Base-by-base conservation (phyloP, 2,329 filamentous ascomycete genomes). In the Calonectria multiphialidica region DNA sequence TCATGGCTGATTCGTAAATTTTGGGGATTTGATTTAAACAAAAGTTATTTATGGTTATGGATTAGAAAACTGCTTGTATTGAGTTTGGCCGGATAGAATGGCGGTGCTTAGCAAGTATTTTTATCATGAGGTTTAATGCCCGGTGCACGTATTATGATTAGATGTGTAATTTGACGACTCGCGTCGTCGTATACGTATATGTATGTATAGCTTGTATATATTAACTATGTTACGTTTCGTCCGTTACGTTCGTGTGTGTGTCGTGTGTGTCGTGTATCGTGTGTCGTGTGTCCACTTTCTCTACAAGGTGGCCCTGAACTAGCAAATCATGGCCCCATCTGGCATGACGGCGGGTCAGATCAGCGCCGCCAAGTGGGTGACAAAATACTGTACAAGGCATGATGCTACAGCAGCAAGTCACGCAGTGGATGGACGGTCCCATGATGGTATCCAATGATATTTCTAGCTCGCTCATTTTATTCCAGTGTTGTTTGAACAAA, bases 1-100 rank as follows among this genome's bases (percentile, higher is more conserved):
- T 98, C 84, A 93, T 99, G 94, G 81, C 81, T 76, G 79, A 81
- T 66, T 81, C 77, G 65, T 83, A 80, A 63, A 67, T 53, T 66
- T 53, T 61, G 70, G 30, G 74, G 59, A 37, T 30, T 50, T 61
- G 68, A 64, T 74, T 44, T 59, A 71, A 47, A 49, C 10, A 71
- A 77, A 78, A 75, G 77, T 72, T 72, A 75, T 62, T 62, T 70
- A 67, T 66, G 53, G 35, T 59, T 66, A 64, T 73, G 57, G 55
- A 55, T 50, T 70, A 37, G 65, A 67, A 23, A 59, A 47, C 64
- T 71, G 70, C 71, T 74, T 77, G 75, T 78, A 75, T 78, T 40
- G 50, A 61, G 50, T 71, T 72, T 72, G 78, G 76, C 70, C 64
- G 77, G 77, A 77, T 79, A 79, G 77, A 79, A 79, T 74, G 76